These are phyloP conservation scores for Dispira parvispora DNA, from an alignment of 192 early-diverging fungal species.

Conservation along the genomic window DNA sequence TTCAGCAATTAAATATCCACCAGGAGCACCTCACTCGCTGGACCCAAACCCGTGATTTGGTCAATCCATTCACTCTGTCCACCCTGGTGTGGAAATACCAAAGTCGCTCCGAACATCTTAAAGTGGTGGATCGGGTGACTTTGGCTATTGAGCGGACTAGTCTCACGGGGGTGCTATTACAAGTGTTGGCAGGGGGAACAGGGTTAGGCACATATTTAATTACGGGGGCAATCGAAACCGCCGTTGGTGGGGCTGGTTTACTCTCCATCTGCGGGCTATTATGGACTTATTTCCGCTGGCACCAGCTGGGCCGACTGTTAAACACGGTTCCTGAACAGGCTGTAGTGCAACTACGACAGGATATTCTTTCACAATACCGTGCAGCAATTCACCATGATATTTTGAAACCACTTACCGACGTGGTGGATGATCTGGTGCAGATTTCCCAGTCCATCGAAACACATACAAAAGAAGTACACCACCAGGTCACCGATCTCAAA, in stretches of 20 bases:
- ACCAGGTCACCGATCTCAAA: background rate
- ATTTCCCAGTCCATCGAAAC: background rate
- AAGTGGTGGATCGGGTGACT: background rate
- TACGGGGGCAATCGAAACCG: background rate
- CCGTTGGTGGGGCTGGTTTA: background rate
- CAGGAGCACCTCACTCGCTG: background rate
- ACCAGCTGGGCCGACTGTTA: background rate
- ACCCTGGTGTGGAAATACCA: background rate
- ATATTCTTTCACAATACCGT: background rate
- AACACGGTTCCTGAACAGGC: background rate
- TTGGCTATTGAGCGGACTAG: background rate
- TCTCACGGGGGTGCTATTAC: background rate
- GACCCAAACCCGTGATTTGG: background rate
- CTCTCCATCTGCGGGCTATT: background rate
- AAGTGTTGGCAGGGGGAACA: background rate
- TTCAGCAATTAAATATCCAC: background rate
- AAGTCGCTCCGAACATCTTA: background rate
- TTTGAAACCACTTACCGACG: slow-evolving; percentile 18
- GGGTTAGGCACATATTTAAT: background rate
- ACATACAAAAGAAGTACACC: slow-evolving; percentile 6
- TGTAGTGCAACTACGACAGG: background rate
- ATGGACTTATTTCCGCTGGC: background rate
- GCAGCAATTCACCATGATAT: background rate
- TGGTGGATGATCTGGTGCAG: slow-evolving; percentile 13
- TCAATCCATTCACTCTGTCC: background rate